These are phyloP conservation scores for Penicillium sp. DNA, from an alignment of 2,329 filamentous ascomycete species.

Conservation along the genomic window DNA sequence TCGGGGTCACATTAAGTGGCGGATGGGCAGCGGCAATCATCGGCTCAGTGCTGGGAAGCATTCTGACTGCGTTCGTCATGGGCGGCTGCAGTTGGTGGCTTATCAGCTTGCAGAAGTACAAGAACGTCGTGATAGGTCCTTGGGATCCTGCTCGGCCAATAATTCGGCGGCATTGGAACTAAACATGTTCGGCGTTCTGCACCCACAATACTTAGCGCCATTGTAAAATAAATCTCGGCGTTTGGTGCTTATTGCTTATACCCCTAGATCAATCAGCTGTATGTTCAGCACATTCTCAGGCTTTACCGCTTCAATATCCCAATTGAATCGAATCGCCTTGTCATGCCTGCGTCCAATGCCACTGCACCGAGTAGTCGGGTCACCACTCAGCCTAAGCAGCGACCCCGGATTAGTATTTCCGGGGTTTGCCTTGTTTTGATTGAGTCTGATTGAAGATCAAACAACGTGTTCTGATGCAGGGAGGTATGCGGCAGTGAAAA, in stretches of 20 bases:
- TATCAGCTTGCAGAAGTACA: constrained; percentile 95
- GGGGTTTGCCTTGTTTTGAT: neutral
- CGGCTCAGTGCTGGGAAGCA: constrained; percentile 74
- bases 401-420: neutral
- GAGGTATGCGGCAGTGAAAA: constrained; percentile 12
- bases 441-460: neutral
- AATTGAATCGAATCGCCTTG: neutral
- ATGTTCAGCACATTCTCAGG: neutral
- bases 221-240: constrained; percentile 19
- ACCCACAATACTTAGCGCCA: neutral
- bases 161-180: constrained; percentile 47
- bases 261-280: constrained; percentile 19
- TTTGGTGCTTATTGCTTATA: constrained; percentile 20
- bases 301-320: neutral
- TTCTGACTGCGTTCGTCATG: constrained; percentile 77
- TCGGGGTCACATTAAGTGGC: constrained; percentile 64
- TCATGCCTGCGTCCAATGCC: neutral
- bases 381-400: neutral
- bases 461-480: constrained; percentile 1
- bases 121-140: constrained; percentile 96
- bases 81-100: constrained; percentile 97
- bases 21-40: constrained; percentile 60
- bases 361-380: neutral
- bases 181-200: constrained; percentile 1
- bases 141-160: constrained; percentile 91